Base-by-base conservation (phyloP, 495 filamentous ascomycete species). In the Podospora pseudocomata region DNA sequence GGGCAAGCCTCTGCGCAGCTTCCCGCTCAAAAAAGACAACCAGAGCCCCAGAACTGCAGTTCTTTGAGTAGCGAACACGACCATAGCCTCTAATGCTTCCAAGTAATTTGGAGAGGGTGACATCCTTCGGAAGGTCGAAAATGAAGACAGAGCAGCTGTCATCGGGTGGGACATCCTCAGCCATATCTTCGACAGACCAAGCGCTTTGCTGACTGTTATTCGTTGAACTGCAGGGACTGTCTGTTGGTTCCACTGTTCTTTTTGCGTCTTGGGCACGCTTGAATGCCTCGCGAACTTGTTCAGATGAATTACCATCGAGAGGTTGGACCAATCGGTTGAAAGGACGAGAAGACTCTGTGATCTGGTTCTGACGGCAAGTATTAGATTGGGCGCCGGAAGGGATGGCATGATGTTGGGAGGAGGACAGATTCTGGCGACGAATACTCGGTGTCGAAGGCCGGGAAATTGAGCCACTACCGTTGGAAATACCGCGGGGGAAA, bases 131-230 rank as follows among this genome's bases (percentile, higher is more conserved):
- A 0, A 82, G 71, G 5, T 74, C 73, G 0, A 71, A 76, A 1
- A 81, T 62, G 71, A 74, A 82, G 0, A 82, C 67, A 0, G 79
- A 74, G 23, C 76, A 79, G 67, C 75, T 80, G 0, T 71, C 39
- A 2, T 73, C 65, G 7, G 70, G 66, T 0, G 73, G 66, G 30
- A 82, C 75, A 53, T 74, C 23, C 7, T 49, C 9, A 11, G 39
- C 5, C 39, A 49, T 11, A 13, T 49, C 39, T 2, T 49, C 39
- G 2, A 49, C 2, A 16, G 39, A 49, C 39, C 39, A 49, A 49
- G 39, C 7, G 39, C 39, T 49, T 16, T 6, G 39, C 9, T 49
- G 39, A 49, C 39, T 49, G 39, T 49, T 49, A 49, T 49, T 49
- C 39, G 39, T 11, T 49, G 39, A 49, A 13, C 39, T 49, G 39